Conservation (phyloP, 495 filamentous ascomycete genomes). For the Astrocystis sublimbata region DNA sequence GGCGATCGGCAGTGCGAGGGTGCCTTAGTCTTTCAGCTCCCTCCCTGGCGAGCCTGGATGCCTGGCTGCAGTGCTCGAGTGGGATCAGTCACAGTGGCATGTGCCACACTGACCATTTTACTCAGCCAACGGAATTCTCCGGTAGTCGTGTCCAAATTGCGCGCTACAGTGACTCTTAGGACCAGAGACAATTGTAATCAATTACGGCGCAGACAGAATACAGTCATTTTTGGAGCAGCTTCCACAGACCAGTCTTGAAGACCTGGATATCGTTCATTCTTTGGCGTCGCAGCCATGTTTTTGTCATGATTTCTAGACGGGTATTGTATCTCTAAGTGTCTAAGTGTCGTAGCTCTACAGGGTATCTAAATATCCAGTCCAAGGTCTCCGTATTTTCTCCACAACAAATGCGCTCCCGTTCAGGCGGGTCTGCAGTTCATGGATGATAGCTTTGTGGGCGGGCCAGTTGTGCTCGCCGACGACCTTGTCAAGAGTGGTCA, state of each 20-base stretch:
- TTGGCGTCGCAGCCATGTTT: background rate
- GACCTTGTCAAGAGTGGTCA: conserved; percentile 10
- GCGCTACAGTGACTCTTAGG: too few species aligned
- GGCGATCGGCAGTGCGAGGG: conserved; percentile 4
- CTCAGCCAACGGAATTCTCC: conserved; percentile 11
- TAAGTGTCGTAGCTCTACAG: conserved; percentile 3
- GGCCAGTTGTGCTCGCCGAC: conserved; percentile 18
- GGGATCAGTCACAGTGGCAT: background rate
- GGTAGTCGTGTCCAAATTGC: background rate
- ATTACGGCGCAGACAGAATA: background rate
- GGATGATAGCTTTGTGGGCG: conserved; percentile 16
- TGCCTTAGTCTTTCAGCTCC: conserved; percentile 3
- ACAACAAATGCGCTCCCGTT: conserved; percentile 3
- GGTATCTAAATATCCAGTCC: conserved; percentile 11
- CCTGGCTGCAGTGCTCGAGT: background rate
- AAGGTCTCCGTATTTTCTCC: conserved; percentile 12
- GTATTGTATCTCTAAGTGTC: background rate
- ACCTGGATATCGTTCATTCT: background rate
- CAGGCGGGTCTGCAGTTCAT: conserved; percentile 13
- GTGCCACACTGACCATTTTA: background rate
- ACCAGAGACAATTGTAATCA: background rate
- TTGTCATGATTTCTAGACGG: background rate
- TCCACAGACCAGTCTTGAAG: background rate
- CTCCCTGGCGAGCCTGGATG: too few species aligned
- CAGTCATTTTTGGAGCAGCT: background rate